phyloP scores from a whole-genome alignment of 106 monocot species.

The Chionographis japonica region DNA sequence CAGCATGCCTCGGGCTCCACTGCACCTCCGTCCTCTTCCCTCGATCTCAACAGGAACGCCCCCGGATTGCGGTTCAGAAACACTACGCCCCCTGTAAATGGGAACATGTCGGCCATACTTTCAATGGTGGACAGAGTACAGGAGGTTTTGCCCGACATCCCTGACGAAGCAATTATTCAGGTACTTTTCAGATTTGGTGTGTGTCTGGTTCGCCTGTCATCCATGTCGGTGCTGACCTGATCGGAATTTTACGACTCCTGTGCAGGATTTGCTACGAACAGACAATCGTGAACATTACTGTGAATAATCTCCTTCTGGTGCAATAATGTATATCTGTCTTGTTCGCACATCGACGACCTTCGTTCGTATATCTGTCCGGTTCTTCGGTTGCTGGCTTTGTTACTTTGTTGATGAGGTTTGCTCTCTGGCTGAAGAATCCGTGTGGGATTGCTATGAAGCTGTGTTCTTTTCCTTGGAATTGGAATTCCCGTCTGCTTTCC shows the following conservation, averaged over 20 bases:
- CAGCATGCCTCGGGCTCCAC: slow-evolving; percentile 28
- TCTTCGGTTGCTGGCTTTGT: too few relatives aligned
- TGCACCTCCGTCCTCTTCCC: slow-evolving; percentile 21
- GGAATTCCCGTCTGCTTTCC: too few relatives aligned
- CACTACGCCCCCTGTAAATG: slow-evolving; percentile 26
- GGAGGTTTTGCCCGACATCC: slow-evolving; percentile 92
- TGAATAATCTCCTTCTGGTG: slow-evolving; percentile 74
- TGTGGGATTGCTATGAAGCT: too few relatives aligned
- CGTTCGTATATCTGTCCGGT: too few relatives aligned
- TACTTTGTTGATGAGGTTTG: too few relatives aligned
- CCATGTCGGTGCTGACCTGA: background rate
- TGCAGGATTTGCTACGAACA: slow-evolving; percentile 60
- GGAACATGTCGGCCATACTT: slow-evolving; percentile 43
- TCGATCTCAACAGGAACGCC: slow-evolving; percentile 21
- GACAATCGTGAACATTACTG: slow-evolving; percentile 72
- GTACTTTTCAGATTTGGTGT: slow-evolving; percentile 22
- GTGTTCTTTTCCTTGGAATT: too few relatives aligned
- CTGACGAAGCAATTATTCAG: slow-evolving; percentile 89
- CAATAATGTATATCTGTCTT: slow-evolving; percentile 7
- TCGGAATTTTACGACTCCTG: background rate
- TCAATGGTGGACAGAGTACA: slow-evolving; percentile 80
- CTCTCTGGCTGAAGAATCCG: too few relatives aligned
- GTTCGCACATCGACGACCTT: too few relatives aligned
- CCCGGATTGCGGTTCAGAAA: slow-evolving; percentile 52
- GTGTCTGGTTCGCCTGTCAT: background rate